These are phyloP conservation scores for Malassezia furfur DNA, from an alignment of 1,284 basidiomycete genomes.

Conservation along the genomic window DNA sequence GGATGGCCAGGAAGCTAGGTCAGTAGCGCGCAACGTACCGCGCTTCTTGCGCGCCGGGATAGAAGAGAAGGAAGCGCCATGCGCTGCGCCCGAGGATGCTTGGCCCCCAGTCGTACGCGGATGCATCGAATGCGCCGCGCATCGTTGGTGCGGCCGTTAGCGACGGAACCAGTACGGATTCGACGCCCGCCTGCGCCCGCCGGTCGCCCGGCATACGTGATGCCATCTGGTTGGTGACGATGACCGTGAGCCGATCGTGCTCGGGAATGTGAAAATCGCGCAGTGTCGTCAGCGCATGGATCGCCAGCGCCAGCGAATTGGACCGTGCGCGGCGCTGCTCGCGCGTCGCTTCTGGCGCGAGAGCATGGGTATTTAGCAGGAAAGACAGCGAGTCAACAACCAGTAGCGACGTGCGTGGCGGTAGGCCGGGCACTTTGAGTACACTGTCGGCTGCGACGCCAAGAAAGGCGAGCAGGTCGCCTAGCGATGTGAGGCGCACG, in stretches of 20 bases:
- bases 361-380: conserved; percentile 3
- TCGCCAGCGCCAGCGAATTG: not conserved
- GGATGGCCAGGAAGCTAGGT: conserved; percentile 4
- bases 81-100: conserved; percentile 15
- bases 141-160: not conserved
- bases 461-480: conserved; percentile 10
- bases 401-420: conserved; percentile 14
- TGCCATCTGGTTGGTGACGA: conserved; percentile 15
- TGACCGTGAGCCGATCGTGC: conserved; percentile 9
- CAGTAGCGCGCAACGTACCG: conserved; percentile 5
- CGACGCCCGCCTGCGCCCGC: not conserved
- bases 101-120: conserved; percentile 11
- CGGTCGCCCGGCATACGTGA: conserved; percentile 3
- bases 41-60: not conserved
- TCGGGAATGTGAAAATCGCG: conserved; percentile 12
- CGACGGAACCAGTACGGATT: conserved; percentile 5
- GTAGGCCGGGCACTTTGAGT: conserved; percentile 11
- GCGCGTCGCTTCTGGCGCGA: not conserved
- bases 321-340: conserved; percentile 12
- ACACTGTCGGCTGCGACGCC: conserved; percentile 8
- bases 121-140: not conserved
- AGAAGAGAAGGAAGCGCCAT: conserved; percentile 8
- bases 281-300: conserved; percentile 10
- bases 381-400: conserved; percentile 16
- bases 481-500: conserved; percentile 6